Conservation (phyloP, 352 stramenopile genomes). For the Plasmopara viticola region DNA sequence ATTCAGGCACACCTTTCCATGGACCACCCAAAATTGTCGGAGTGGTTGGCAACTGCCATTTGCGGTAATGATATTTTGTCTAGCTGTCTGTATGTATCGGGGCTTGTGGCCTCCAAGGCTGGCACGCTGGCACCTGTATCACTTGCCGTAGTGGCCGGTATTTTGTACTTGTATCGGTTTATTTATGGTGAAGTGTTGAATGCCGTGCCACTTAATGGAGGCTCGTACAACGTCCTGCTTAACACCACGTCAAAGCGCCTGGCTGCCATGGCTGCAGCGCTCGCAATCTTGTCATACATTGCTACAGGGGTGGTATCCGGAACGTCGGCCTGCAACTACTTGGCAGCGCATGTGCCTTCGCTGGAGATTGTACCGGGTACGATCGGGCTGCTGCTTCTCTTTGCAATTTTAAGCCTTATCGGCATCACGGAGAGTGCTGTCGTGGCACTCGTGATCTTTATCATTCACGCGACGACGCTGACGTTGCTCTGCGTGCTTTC, state of each 20-base stretch:
- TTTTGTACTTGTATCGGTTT: conserved; percentile 87
- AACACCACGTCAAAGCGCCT: conserved; percentile 93
- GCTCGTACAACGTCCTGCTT: conserved; percentile 94
- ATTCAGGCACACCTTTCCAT: conserved; percentile 71
- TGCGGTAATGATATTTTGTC: conserved; percentile 95
- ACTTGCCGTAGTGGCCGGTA: conserved; percentile 84
- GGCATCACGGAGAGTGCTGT: conserved; percentile 91
- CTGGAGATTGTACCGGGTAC: conserved; percentile 75
- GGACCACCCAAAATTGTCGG: conserved; percentile 81
- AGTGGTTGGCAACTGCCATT: conserved; percentile 92
- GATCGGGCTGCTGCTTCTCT: conserved; percentile 87
- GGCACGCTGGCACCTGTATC: conserved; percentile 88
- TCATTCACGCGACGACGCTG: conserved; percentile 84
- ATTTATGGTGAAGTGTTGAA: conserved; percentile 94
- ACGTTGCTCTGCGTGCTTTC: conserved; percentile 73
- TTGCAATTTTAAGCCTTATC: conserved; percentile 85
- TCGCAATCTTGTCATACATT: conserved; percentile 95
- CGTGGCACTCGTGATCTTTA: conserved; percentile 89
- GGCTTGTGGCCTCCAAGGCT: conserved; percentile 78
- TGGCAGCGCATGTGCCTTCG: conserved; percentile 67
- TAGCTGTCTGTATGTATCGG: conserved; percentile 89
- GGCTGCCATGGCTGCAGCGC: conserved; percentile 88
- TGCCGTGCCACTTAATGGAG: conserved; percentile 92
- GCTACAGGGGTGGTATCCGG: conserved; percentile 89
- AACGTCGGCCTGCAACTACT: conserved; percentile 84